Base-by-base conservation (phyloP, 2,329 filamentous ascomycete genomes). In the Tolypocladium guangdongense region DNA sequence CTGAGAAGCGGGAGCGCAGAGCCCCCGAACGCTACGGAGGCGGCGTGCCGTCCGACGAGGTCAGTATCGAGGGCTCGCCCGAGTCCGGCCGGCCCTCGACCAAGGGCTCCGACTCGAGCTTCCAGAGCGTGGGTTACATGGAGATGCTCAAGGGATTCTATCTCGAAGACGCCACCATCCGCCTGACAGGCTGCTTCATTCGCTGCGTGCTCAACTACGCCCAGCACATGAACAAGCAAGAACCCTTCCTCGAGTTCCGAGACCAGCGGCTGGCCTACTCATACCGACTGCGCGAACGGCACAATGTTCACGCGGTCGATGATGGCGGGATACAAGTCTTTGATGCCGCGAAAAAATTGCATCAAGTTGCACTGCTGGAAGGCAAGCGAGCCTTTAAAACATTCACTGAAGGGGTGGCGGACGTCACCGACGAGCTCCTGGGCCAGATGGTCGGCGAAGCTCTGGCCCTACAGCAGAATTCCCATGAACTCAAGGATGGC, bases 111-210 rank as follows among this genome's bases (percentile, higher is more conserved):
- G 7, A 30, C 30, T 30, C 30, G 30, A 30, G 30, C 7, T 30
- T 30, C 7, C 2, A 4, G 30, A 30, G 30, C 30, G 7, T 7
- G 30, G 30, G 48, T 20, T 53, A 50, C 38, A 46, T 33, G 2
- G 47, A 50, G 22, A n/a, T 11, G 5, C 16, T 46, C n/a, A 1
- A n/a, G 16, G n/a, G 24, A 18, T 24, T 37, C 2, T 39, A 38
- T 20, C 7, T 53, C n/a, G 52, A 53, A 41, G 52, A 53, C n/a
- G 24, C 48, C 20, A 53, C 52, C 18, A 11, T 53, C 7, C 52
- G 39, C 7, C n/a, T 52, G 5, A 38, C 39, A 5, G 46, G 50
- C 39, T 52, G 7, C 2, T 45, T 52, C 30, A 37, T 41, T n/a
- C 46, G 52, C 35, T 50, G 24, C 46, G 52, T 53, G 24, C 46